A percentile compares a stretch with the other conserved stretches of the same genome.
These are phyloP conservation scores for Acaromyces ingoldii DNA, from an alignment of 1,284 basidiomycete genomes.

Conservation along the genomic window DNA sequence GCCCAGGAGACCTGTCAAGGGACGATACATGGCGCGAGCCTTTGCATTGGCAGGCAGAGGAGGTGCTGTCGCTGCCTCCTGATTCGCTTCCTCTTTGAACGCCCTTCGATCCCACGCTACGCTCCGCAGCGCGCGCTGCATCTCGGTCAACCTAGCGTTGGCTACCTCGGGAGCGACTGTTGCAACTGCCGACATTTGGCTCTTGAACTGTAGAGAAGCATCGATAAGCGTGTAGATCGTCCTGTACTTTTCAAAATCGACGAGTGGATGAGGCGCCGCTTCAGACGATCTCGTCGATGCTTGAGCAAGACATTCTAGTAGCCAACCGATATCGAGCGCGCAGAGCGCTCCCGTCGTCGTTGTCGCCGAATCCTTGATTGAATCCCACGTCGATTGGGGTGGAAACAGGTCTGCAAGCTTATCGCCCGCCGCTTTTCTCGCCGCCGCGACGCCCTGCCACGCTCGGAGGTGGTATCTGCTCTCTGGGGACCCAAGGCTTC, in stretches of 20 bases:
- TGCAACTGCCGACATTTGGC: not conserved
- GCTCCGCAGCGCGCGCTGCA: slow-evolving; percentile 32
- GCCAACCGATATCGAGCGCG: slow-evolving; percentile 46
- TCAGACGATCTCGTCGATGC: slow-evolving; percentile 16
- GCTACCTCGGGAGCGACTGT: slow-evolving; percentile 17
- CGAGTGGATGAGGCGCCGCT: slow-evolving; percentile 15
- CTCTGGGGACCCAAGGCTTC: slow-evolving; percentile 34
- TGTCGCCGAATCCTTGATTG: no score
- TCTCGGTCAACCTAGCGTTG: slow-evolving; percentile 27
- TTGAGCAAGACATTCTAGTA: slow-evolving; percentile 39
- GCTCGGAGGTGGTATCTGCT: slow-evolving; percentile 38
- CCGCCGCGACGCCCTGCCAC: slow-evolving; percentile 39
- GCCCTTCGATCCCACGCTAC: slow-evolving; percentile 38
- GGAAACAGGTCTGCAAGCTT: slow-evolving; percentile 27
- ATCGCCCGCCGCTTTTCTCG: slow-evolving; percentile 25
- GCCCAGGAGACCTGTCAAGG: slow-evolving; percentile 21
- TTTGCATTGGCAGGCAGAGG: slow-evolving; percentile 16
- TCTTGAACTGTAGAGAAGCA: slow-evolving; percentile 16
- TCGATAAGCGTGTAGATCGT: slow-evolving; percentile 39
- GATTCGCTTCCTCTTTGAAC: slow-evolving; percentile 41
- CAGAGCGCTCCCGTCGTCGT: slow-evolving; percentile 15
- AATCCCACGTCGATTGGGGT: slow-evolving; percentile 7
- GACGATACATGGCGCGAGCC: slow-evolving; percentile 19
- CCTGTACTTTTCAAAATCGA: slow-evolving; percentile 44
- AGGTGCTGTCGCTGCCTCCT: slow-evolving; percentile 27